Percentiles rank a stretch among this genome's conserved stretches.
Conservation (phyloP, 768 basidiomycete genomes). For the Phlebiopsis gigantea region DNA sequence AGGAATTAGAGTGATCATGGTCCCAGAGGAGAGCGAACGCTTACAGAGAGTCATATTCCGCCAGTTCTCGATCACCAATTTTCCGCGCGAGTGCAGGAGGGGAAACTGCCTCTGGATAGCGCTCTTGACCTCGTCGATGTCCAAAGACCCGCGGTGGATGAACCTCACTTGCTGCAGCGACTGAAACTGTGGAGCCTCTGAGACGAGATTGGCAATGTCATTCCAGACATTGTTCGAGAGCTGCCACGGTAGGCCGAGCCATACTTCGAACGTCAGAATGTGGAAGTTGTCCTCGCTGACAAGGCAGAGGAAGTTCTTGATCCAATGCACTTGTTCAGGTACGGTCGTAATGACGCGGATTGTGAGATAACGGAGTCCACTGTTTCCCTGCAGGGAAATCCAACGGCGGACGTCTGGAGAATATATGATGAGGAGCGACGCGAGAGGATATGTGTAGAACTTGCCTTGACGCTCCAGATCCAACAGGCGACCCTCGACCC, state of each 20-base stretch:
- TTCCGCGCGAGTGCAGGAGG: neutral
- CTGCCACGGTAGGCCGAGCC: neutral
- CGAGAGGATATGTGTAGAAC: neutral
- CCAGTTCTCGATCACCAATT: neutral
- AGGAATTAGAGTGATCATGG: no score
- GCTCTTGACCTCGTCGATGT: neutral
- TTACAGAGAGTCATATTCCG: neutral
- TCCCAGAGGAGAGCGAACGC: neutral
- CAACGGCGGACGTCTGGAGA: neutral
- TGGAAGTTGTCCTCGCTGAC: neutral
- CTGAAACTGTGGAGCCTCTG: neutral
- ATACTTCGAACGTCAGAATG: neutral
- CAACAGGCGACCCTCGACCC: neutral
- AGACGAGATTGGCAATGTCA: neutral
- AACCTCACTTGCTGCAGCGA: neutral
- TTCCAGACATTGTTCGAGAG: neutral
- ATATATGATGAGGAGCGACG: neutral
- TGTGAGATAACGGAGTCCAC: neutral
- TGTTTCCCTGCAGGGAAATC: neutral
- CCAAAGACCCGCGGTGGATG: neutral
- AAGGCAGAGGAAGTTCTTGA: neutral
- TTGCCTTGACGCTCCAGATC: neutral
- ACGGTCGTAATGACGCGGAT: neutral
- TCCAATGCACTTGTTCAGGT: neutral
- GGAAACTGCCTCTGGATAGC: neutral